Conservation (phyloP, 2,329 filamentous ascomycete species). For the Aspergillus transmontanensis region DNA sequence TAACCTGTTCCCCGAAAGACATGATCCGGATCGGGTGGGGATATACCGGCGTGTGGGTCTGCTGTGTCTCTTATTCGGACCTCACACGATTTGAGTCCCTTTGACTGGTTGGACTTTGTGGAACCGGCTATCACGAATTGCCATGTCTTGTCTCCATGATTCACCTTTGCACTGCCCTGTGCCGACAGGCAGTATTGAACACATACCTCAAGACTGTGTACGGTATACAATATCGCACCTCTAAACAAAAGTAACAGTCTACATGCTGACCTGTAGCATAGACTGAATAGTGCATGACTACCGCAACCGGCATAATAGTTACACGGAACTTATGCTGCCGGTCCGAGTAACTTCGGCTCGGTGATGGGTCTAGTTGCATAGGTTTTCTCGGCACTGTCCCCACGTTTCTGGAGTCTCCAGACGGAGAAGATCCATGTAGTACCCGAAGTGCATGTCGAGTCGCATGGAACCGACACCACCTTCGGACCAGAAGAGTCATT, state of each 20-base stretch:
- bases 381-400: background rate
- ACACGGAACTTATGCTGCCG: background rate
- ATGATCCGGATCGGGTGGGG: background rate
- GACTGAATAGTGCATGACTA: background rate
- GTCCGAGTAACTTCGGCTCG: background rate
- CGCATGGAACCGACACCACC: background rate
- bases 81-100: background rate
- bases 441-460: background rate
- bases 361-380: background rate
- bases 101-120: background rate
- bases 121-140: background rate
- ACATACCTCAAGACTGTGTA: background rate
- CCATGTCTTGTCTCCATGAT: background rate
- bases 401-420: background rate
- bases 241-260: background rate
- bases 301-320: background rate
- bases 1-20: background rate
- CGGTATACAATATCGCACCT: background rate
- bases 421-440: background rate
- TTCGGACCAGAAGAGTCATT: background rate
- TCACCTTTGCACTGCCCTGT: background rate
- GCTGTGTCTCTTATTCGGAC: background rate
- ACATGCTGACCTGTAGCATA: background rate
- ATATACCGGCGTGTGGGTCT: background rate
- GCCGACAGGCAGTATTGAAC: no score